Base-by-base conservation (phyloP, 1,139 yeast species). In the Yamadazyma siamensis region DNA sequence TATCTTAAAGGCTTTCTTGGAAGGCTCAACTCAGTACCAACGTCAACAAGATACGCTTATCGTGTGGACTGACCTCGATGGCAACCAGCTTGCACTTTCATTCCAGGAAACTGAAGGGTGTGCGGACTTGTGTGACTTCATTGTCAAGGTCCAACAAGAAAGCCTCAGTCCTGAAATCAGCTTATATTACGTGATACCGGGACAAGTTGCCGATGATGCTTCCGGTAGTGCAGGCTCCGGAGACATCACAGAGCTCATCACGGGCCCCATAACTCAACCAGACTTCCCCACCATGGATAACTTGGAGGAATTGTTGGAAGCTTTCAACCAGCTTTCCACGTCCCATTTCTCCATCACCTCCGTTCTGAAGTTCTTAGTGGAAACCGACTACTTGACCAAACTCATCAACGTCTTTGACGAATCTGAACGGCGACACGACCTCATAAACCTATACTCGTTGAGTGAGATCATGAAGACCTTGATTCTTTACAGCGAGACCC, bases 31-130 rank as follows among this genome's bases (percentile, higher is more conserved):
- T 2, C 95, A 85, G 47, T 89, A 84, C 52, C 97, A 89, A 54
- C 72, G 95, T 47, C 96, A 89, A 51, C 97, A 91, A 52, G 96
- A 88, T 40, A 88, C 96, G 0, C 64, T 91, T 30, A 86, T 91
- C 13, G 96, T 91, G 13, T 91, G 98, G 97, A 85, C 95, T 5
- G 95, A 87, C 49, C 56, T 67, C 6, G 68, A 74, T 13, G 91
- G 91, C 3, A 75, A 75, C 36, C 96, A 88, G 53, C 75, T 88
- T 43, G 97, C 97, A 4, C 65, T 91, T 25, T 84, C 94, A 31
- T 91, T 91, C 56, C 96, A 91, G 54, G 97, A 88, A 50, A 78
- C 86, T 23, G 85, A 82, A 31, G 97, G 97, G 0, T 91, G 98
- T 54, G 75, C 85, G 11, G 76, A 80, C 11, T 54, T 89, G 28